A percentile compares a stretch with the other conserved stretches of the same genome.
Conservation (phyloP, 306 rosid species). For the Erythrophleum fordii region DNA sequence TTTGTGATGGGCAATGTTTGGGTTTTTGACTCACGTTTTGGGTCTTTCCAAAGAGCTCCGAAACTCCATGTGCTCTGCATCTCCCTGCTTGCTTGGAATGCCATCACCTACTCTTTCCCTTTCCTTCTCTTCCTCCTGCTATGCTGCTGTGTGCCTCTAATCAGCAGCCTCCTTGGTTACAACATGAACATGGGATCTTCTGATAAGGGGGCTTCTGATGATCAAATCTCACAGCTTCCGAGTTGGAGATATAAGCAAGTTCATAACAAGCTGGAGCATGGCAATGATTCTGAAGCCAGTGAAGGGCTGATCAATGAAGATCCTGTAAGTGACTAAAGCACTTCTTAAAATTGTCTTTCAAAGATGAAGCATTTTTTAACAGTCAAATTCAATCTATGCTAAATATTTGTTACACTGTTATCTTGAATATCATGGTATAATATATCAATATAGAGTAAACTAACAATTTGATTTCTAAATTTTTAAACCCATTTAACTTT, state of each 20-base stretch:
- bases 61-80: conserved; percentile 83
- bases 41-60: conserved; percentile 75
- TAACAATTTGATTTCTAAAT: too few relatives aligned
- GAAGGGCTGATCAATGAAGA: conserved; percentile 57
- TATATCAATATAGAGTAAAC: background rate
- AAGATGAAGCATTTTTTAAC: background rate
- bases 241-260: conserved; percentile 72
- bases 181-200: conserved; percentile 87
- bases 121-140: conserved; percentile 84
- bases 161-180: conserved; percentile 82
- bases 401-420: background rate
- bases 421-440: background rate
- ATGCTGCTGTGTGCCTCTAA: conserved; percentile 88
- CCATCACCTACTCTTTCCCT: conserved; percentile 91
- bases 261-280: conserved; percentile 46
- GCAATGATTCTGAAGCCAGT: conserved; percentile 47
- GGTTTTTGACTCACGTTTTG: conserved; percentile 88
- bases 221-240: conserved; percentile 79
- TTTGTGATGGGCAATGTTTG: conserved; percentile 99
- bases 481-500: background rate
- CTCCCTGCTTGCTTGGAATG: conserved; percentile 90
- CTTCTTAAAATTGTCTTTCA: background rate
- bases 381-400: background rate
- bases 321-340: conserved; percentile 60
- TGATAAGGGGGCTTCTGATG: conserved; percentile 79